phyloP scores from a whole-genome alignment of 441 rosid genomes.

The Bocquillonia castaneifolia region DNA sequence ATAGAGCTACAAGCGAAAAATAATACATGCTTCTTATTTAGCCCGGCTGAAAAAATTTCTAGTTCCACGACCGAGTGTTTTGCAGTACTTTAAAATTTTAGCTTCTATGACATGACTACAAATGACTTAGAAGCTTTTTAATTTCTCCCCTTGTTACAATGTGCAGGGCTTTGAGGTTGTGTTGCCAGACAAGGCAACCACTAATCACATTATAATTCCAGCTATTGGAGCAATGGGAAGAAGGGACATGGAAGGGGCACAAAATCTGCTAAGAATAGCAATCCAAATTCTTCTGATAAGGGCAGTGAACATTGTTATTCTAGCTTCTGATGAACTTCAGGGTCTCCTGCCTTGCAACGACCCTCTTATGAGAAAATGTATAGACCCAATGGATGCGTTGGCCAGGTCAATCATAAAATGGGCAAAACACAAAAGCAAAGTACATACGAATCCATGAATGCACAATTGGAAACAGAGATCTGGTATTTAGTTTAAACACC shows the following conservation, averaged over 20 bases:
- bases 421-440: conserved; percentile 30
- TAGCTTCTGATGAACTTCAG: conserved; percentile 49
- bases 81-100: background rate
- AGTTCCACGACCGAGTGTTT: too few species aligned
- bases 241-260: conserved; percentile 53
- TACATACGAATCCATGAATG: conserved; percentile 3
- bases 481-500: too few species aligned
- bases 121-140: background rate
- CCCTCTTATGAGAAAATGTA: conserved; percentile 45
- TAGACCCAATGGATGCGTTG: conserved; percentile 55
- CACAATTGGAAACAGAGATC: too few species aligned
- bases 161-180: conserved; percentile 57
- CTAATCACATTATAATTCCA: conserved; percentile 43
- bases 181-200: conserved; percentile 47
- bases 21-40: too few species aligned
- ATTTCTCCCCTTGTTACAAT: background rate
- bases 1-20: too few species aligned
- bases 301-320: conserved; percentile 45
- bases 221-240: conserved; percentile 37
- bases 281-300: conserved; percentile 46
- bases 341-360: conserved; percentile 43
- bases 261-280: conserved; percentile 45
- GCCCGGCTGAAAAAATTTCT: too few species aligned
- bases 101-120: background rate
- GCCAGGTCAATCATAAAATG: conserved; percentile 43